Percentiles rank a stretch among this genome's conserved stretches.
Conservation (phyloP, 441 rosid genomes). For the Croton setiger region DNA sequence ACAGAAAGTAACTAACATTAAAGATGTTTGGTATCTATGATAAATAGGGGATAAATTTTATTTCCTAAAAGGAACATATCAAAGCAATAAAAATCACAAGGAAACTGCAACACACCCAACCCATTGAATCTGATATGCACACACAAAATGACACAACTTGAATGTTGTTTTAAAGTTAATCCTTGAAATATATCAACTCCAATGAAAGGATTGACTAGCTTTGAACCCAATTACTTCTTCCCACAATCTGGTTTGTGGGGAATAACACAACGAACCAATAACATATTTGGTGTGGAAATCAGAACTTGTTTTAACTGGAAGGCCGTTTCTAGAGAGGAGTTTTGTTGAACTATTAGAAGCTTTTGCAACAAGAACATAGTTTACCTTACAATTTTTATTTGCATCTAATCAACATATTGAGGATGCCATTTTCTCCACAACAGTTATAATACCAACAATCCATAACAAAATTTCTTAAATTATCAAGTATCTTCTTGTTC, state of each 20-base stretch:
- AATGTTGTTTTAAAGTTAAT: background rate
- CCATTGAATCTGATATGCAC: background rate
- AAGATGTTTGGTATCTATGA: background rate
- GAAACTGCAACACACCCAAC: constrained; percentile 15
- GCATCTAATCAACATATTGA: background rate
- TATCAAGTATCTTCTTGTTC: constrained; percentile 36
- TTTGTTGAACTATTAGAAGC: no score
- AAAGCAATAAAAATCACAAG: no score
- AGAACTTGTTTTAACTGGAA: no score
- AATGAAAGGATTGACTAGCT: background rate
- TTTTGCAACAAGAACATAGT: no score
- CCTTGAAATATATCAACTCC: background rate
- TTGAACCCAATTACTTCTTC: background rate
- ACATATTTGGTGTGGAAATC: no score
- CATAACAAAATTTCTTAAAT: background rate
- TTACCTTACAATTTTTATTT: no score
- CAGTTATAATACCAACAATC: background rate
- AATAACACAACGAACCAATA: background rate
- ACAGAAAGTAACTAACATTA: background rate
- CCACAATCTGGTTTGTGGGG: no score
- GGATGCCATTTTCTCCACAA: background rate
- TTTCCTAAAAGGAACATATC: no score
- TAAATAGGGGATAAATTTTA: constrained; percentile 1
- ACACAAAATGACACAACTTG: background rate
- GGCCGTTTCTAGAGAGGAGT: no score